These are phyloP conservation scores for Cardamine resedifolia DNA, from an alignment of 345 rosid species.

Conservation along the genomic window DNA sequence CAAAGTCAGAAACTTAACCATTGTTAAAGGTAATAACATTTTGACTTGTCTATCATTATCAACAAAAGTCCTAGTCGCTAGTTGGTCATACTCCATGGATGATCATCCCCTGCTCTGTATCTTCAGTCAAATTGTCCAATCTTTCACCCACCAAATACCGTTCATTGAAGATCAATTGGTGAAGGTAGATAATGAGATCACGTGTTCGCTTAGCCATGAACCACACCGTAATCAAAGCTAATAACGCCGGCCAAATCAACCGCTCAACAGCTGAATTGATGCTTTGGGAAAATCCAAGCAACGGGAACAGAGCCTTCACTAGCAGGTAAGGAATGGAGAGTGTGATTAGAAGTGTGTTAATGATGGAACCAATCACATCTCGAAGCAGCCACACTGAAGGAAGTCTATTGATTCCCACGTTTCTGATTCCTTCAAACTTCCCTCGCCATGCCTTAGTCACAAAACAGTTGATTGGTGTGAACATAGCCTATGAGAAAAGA, in stretches of 20 bases:
- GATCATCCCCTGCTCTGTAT: not conserved
- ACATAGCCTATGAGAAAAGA: not conserved
- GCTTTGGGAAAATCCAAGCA: conserved; percentile 23
- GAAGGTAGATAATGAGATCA: too few species aligned
- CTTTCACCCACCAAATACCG: conserved; percentile 32
- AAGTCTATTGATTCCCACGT: not conserved
- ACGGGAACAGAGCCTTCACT: conserved; percentile 3
- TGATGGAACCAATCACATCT: conserved; percentile 23
- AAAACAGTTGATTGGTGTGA: conserved; percentile 12
- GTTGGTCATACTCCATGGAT: conserved; percentile 5
- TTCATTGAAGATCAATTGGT: conserved; percentile 24
- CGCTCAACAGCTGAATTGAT: conserved; percentile 5
- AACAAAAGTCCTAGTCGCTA: conserved; percentile 2
- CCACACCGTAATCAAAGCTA: conserved; percentile 1
- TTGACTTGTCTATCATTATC: conserved; percentile 1
- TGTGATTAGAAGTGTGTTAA: conserved; percentile 22
- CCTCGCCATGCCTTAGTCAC: conserved; percentile 15
- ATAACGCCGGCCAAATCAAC: conserved; percentile 25
- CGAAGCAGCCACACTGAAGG: conserved; percentile 25
- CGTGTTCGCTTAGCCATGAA: conserved; percentile 16
- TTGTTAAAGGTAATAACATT: not conserved
- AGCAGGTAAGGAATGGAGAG: conserved; percentile 26
- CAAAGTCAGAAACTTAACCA: not conserved
- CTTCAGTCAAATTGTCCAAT: conserved; percentile 13
- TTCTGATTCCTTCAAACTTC: conserved; percentile 18